Base-by-base conservation (phyloP, 73 alveolate genomes). In the Tetrahymena malaccensis region DNA sequence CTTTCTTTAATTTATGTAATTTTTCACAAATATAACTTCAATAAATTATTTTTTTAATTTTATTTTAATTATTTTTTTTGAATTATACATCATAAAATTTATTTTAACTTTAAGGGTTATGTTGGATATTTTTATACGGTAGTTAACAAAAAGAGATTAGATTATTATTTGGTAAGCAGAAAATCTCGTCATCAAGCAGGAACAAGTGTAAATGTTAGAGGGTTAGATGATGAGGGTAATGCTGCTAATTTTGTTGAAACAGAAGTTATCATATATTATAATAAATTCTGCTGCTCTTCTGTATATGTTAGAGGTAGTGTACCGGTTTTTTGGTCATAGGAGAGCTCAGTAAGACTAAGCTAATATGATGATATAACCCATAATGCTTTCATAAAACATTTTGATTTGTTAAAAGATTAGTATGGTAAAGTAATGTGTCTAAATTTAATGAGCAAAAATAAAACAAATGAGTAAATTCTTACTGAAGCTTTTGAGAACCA, bases 141-240 rank as follows among this genome's bases (percentile, higher is more conserved):
- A 31, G 55, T 93, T 50, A 85, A 95, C 35, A 44, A 93, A 35
- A 55, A 93, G 13, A 85, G 83, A 93, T 35, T 96, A 33, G 98
- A 98, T 85, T 96, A 98, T 89, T 43, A 96, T 33, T 94, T 99
- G 85, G 98, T 99, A 40, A 98, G 99, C 12, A 96, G 99, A 85
- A 96, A 99, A 94, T 97, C 99, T 85, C 96, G 95, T 84, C 94
- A 95, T 93, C 97, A 97, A 97, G 97, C 99, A 83, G 99, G 99
- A 5, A 98, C 99, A 27, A 94, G 99, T 93, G 98, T 95, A 97
- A 96, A 97, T 96, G 98, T 98, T 34, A 95, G 99, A 94, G 99
- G 99, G 37, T 97, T 99, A 31, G 99, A 99, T 94, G 99, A 98
- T 94, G 98, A 97, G 34, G 99, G 99, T 0, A 98, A 99, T 96